These are phyloP conservation scores for Solanum habrochaites DNA, from an alignment of 257 asterid genomes.

Conservation along the genomic window DNA sequence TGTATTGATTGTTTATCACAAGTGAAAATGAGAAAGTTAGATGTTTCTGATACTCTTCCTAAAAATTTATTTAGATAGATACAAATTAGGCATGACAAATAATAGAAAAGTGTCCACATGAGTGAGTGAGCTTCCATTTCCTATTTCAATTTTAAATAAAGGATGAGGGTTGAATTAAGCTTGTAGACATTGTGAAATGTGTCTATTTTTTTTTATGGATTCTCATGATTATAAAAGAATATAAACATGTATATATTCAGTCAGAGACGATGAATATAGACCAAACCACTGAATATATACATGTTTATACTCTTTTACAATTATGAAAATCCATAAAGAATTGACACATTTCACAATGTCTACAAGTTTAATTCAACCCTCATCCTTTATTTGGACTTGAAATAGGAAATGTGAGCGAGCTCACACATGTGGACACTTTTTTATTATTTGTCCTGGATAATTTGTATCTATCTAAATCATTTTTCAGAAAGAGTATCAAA, in stretches of 20 bases:
- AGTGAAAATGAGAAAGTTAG: no score
- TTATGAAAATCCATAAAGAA: not conserved
- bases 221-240: not conserved
- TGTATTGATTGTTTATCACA: no score
- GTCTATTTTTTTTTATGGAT: not conserved
- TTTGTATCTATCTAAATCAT: not conserved
- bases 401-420: not conserved
- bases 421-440: not conserved
- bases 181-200: not conserved
- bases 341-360: not conserved
- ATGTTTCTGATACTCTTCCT: no score
- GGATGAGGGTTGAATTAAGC: not conserved
- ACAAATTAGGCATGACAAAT: no score
- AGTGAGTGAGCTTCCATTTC: no score
- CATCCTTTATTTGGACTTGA: not conserved
- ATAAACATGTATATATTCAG: not conserved
- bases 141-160: not conserved
- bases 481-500: not conserved
- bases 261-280: not conserved
- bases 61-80: no score
- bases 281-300: not conserved
- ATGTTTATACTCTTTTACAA: not conserved
- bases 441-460: not conserved
- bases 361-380: not conserved
- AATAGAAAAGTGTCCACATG: no score